Evolutionary conservation across 78 protist genomes (phyloP).

Genomic region (Anaeramoeba flamelloides): DNA sequence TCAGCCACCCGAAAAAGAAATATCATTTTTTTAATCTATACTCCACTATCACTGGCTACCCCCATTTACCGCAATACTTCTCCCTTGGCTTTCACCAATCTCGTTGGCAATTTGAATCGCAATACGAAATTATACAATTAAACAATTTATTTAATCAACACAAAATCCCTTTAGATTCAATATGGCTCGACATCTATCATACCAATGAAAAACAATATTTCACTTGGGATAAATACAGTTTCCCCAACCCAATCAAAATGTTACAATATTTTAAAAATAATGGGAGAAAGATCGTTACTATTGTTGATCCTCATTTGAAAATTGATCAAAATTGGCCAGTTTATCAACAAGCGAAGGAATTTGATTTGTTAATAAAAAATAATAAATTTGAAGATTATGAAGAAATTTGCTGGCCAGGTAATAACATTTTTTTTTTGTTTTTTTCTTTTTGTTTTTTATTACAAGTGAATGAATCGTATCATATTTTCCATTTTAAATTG

Average conservation of each 20-base stretch:
- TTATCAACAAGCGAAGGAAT: constrained; percentile 48
- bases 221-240: constrained; percentile 81
- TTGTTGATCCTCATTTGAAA: constrained; percentile 96
- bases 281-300: constrained; percentile 62
- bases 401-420: constrained; percentile 96
- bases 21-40: constrained; percentile 11
- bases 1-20: not conserved
- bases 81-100: constrained; percentile 94
- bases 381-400: constrained; percentile 62
- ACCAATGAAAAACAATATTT: constrained; percentile 90
- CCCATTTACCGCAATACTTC: constrained; percentile 71
- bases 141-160: constrained; percentile 42
- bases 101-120: constrained; percentile 89
- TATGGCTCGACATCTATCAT: constrained; percentile 99
- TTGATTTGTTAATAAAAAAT: constrained; percentile 5
- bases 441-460: too few relatives aligned
- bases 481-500: too few relatives aligned
- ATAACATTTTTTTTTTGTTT: too few relatives aligned
- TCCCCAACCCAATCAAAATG: constrained; percentile 66
- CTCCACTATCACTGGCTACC: constrained; percentile 58
- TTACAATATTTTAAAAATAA: not conserved
- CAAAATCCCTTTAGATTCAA: constrained; percentile 81
- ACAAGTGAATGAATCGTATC: too few relatives aligned
- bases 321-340: constrained; percentile 46
- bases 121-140: constrained; percentile 19